Percentiles rank a stretch among this genome's conserved stretches.
Conservation (phyloP, 2,329 filamentous ascomycete species). For the Epicoccum sorghinum region DNA sequence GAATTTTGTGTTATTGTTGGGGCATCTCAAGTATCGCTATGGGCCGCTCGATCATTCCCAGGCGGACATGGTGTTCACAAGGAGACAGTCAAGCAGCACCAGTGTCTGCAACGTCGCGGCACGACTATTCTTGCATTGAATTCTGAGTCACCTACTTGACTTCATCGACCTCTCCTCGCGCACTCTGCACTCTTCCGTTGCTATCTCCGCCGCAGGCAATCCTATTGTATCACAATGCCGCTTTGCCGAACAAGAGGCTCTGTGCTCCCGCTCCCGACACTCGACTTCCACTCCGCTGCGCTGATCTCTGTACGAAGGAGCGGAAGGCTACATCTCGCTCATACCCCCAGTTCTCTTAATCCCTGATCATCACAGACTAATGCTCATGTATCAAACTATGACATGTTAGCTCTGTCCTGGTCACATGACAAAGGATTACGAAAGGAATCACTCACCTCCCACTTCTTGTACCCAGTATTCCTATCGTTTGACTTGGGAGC, state of each 20-base stretch:
- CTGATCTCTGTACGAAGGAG: slow-evolving; percentile 5
- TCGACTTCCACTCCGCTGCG: not conserved
- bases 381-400: slow-evolving; percentile 15
- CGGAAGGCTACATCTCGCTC: not conserved
- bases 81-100: too few relatives aligned
- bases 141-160: not conserved
- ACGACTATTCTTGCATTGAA: too few relatives aligned
- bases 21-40: too few relatives aligned
- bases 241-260: slow-evolving; percentile 4
- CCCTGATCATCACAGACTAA: not conserved
- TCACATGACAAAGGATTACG: too few relatives aligned
- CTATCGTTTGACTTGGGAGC: slow-evolving; percentile 40
- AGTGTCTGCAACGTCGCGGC: too few relatives aligned
- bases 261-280: slow-evolving; percentile 9
- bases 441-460: slow-evolving; percentile 38
- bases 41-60: too few relatives aligned
- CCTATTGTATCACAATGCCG: slow-evolving; percentile 8
- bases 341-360: not conserved
- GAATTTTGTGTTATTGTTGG: too few relatives aligned
- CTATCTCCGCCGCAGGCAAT: slow-evolving; percentile 5
- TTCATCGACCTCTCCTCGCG: not conserved
- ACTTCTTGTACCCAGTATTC: slow-evolving; percentile 48
- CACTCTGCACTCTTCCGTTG: not conserved
- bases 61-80: too few relatives aligned
- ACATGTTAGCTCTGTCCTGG: not conserved